Evolutionary conservation across 768 basidiomycete genomes (phyloP).

Genomic region (Saitozyma sp.): DNA sequence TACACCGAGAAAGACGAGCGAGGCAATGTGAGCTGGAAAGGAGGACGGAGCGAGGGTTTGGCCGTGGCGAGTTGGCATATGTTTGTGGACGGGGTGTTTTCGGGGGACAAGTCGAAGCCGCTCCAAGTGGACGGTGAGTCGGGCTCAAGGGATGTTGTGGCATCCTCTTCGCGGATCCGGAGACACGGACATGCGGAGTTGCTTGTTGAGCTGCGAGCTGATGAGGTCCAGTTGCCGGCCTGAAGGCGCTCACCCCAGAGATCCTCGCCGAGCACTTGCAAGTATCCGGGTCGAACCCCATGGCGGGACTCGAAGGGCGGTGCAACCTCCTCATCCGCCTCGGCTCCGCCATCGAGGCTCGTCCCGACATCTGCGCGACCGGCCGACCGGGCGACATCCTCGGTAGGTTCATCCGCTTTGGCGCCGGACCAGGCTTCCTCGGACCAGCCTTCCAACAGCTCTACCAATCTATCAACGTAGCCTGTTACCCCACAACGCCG

Average conservation of each 20-base stretch:
- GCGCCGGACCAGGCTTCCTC: no score
- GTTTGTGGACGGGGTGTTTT: constrained; percentile 83
- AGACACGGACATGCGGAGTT: background rate
- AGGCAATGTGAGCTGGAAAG: constrained; percentile 51
- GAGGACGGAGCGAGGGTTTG: constrained; percentile 69
- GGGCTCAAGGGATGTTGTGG: no score
- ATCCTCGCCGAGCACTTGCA: constrained; percentile 72
- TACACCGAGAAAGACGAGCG: constrained; percentile 61
- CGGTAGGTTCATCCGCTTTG: constrained; percentile 56
- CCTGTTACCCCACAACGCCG: no score
- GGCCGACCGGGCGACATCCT: constrained; percentile 80
- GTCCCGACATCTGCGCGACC: constrained; percentile 66
- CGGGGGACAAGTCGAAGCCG: constrained; percentile 63
- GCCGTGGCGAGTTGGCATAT: constrained; percentile 88
- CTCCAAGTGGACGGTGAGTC: constrained; percentile 75
- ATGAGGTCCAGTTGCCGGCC: constrained; percentile 62
- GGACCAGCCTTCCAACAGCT: no score
- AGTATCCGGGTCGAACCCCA: constrained; percentile 70
- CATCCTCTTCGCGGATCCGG: background rate
- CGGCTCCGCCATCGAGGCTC: constrained; percentile 66
- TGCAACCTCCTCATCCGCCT: constrained; percentile 73
- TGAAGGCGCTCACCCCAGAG: constrained; percentile 65
- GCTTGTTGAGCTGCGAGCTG: background rate
- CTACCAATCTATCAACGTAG: background rate
- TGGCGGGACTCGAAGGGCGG: constrained; percentile 88